Percentiles rank a stretch among this genome's conserved stretches.
Evolutionary conservation across 306 rosid genomes (phyloP).

Genomic region (Lathyrus sativus): DNA sequence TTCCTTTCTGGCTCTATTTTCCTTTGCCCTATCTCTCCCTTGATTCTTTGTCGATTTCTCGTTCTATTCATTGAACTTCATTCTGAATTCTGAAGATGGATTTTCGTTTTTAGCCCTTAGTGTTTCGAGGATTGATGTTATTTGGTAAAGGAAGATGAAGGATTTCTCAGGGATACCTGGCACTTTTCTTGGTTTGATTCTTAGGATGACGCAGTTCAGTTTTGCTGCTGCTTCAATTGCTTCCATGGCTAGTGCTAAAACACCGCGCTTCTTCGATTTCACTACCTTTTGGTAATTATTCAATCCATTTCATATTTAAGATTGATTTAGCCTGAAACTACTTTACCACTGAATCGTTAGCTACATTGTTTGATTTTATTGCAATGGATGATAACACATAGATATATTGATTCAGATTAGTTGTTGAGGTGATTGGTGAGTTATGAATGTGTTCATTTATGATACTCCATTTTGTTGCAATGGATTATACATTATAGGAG

Average conservation of each 20-base stretch:
- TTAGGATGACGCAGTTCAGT: slow-evolving; percentile 71
- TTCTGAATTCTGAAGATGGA: slow-evolving; percentile 45
- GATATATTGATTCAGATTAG: background rate
- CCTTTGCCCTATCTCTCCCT: too few relatives aligned
- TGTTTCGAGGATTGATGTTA: slow-evolving; percentile 34
- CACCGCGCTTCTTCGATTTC: slow-evolving; percentile 64
- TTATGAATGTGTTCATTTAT: background rate
- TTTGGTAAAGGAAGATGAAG: slow-evolving; percentile 55
- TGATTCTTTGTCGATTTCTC: too few relatives aligned
- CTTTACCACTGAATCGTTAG: slow-evolving; percentile 20
- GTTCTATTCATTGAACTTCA: background rate
- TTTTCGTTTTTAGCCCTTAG: slow-evolving; percentile 7
- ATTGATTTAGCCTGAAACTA: background rate
- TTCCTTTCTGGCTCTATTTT: background rate
- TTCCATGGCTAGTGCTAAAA: slow-evolving; percentile 79
- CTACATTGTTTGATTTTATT: slow-evolving; percentile 7
- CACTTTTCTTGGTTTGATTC: slow-evolving; percentile 65
- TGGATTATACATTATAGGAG: too few relatives aligned
- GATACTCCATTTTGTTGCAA: background rate
- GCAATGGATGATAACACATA: background rate
- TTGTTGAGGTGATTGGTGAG: background rate
- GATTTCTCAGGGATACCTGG: slow-evolving; percentile 88
- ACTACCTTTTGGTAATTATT: slow-evolving; percentile 79
- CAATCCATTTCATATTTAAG: background rate
- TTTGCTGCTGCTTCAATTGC: slow-evolving; percentile 76